phyloP scores from a whole-genome alignment of 306 rosid genomes.

The Myrica gale region DNA sequence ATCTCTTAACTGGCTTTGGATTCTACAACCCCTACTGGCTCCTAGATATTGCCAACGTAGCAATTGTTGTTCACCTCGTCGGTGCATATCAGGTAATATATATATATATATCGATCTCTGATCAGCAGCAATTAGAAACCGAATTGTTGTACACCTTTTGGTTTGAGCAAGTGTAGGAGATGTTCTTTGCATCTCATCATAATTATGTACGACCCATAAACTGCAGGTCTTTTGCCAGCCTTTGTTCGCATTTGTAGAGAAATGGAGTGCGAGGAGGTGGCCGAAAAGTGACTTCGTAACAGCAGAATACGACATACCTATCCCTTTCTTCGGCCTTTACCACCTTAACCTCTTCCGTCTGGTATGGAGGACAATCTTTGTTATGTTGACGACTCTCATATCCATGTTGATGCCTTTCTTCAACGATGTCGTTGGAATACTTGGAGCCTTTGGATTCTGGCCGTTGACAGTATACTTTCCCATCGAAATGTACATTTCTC shows the following conservation, averaged over 20 bases:
- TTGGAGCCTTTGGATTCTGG: constrained; percentile 86
- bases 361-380: constrained; percentile 64
- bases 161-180: background rate
- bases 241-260: constrained; percentile 67
- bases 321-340: constrained; percentile 48
- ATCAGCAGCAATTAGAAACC: background rate
- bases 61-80: constrained; percentile 64
- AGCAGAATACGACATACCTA: constrained; percentile 48
- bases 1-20: constrained; percentile 76
- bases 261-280: constrained; percentile 56
- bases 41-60: constrained; percentile 65
- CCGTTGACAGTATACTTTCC: constrained; percentile 72
- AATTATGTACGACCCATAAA: background rate
- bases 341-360: constrained; percentile 57
- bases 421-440: constrained; percentile 76
- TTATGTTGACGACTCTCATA: constrained; percentile 51
- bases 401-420: constrained; percentile 78
- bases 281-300: constrained; percentile 46
- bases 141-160: background rate
- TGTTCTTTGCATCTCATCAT: background rate
- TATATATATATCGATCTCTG: too few relatives aligned
- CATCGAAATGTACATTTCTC: constrained; percentile 67
- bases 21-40: constrained; percentile 81
- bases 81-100: constrained; percentile 65
- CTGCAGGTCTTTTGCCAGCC: constrained; percentile 66